Conservation (phyloP, 1,284 basidiomycete species). For the Ganoderma lingzhi region DNA sequence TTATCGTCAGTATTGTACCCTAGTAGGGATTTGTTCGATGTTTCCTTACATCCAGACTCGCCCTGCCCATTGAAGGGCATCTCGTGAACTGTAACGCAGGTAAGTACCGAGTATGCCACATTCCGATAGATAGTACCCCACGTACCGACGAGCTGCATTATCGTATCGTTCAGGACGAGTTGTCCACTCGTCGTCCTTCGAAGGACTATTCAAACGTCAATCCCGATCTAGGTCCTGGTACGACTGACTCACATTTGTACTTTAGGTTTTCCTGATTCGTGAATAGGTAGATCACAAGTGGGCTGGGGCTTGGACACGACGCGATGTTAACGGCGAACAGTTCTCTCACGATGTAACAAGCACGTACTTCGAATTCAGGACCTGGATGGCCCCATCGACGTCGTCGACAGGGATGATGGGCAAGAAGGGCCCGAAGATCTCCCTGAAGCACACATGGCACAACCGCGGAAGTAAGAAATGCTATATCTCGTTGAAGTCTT, state of each 20-base stretch:
- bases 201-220: constrained; percentile 48
- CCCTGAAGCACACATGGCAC: constrained; percentile 44
- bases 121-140: constrained; percentile 12
- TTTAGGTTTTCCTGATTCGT: constrained; percentile 49
- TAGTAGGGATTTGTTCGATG: background rate
- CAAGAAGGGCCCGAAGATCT: constrained; percentile 76
- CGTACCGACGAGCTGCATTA: constrained; percentile 55
- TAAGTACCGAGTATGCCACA: background rate
- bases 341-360: background rate
- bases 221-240: constrained; percentile 26
- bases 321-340: constrained; percentile 3
- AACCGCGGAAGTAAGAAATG: background rate
- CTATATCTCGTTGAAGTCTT: background rate
- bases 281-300: constrained; percentile 61
- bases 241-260: constrained; percentile 46
- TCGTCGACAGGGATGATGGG: constrained; percentile 68
- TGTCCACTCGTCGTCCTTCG: constrained; percentile 58
- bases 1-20: background rate
- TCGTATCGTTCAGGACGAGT: constrained; percentile 60
- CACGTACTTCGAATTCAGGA: constrained; percentile 54
- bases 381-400: constrained; percentile 59
- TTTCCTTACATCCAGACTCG: constrained; percentile 53
- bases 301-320: constrained; percentile 47
- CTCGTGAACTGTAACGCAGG: constrained; percentile 43
- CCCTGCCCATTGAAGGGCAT: constrained; percentile 59